Evolutionary conservation across 2,329 filamentous ascomycete species (phyloP).

Genomic region (Chrysoporthe deuterocubensis): DNA sequence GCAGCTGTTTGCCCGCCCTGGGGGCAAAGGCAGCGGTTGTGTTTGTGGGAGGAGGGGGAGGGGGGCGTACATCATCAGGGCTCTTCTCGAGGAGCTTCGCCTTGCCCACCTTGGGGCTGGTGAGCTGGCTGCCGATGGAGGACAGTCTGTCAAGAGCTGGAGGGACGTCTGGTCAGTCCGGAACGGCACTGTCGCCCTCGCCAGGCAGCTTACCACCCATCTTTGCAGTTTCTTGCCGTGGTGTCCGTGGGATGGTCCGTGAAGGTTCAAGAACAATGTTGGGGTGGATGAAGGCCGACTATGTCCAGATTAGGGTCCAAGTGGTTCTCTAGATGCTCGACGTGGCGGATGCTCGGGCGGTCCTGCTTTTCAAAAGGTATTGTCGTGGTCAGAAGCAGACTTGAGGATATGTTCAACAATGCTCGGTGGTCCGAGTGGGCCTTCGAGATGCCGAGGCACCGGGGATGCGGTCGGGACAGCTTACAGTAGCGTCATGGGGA

Average conservation of each 20-base stretch:
- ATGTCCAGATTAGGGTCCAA: neutral
- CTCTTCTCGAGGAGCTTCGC: constrained; percentile 67
- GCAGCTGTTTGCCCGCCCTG: neutral
- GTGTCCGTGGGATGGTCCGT: neutral
- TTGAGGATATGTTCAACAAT: neutral
- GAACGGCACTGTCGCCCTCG: neutral
- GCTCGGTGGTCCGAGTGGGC: neutral
- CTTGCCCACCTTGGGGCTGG: constrained; percentile 49
- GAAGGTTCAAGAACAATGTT: neutral
- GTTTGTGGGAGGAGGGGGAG: neutral
- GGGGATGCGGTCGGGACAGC: constrained; percentile 5
- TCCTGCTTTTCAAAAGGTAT: neutral
- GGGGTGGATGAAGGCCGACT: neutral
- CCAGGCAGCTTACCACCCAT: constrained; percentile 32
- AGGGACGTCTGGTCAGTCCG: constrained; percentile 20
- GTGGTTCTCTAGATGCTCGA: neutral
- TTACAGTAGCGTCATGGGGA: neutral
- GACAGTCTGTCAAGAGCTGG: constrained; percentile 61
- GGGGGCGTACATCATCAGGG: constrained; percentile 64
- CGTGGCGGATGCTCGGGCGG: neutral
- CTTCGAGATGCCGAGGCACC: constrained; percentile 13
- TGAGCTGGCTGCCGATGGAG: constrained; percentile 66
- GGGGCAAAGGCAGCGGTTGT: neutral
- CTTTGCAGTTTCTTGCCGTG: constrained; percentile 14
- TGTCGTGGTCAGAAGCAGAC: neutral